Base-by-base conservation (phyloP, 306 rosid species). In the Quercus engelmannii region DNA sequence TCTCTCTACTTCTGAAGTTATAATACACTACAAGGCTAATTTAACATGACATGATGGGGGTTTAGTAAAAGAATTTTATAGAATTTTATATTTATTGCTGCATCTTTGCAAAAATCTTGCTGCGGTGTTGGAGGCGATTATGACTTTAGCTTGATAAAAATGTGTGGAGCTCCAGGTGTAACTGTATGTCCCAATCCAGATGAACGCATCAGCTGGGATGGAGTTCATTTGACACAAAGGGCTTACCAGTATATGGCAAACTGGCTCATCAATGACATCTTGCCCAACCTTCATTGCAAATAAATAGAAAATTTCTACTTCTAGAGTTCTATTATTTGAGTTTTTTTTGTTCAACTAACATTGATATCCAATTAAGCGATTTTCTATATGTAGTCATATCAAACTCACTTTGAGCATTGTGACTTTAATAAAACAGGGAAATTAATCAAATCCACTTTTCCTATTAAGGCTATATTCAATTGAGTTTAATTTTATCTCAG, bases 61-160 rank as follows among this genome's bases (percentile, higher is more conserved):
- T 13, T 26, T 26, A 62, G 30, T 59, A 10, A 59, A 10, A 20
- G 30, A 4, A 20, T 43, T 6, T 43, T 9, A 43, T 43, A 43
- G 30, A 4, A 20, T 43, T 6, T 43, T 9, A 43, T 43, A 43
- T 43, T 7, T 43, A 7, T 43, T n/a, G 33, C 59, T 8, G 20
- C n/a, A 7, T 79, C 74, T 3, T n/a, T 79, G 56, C 69, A 73
- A 80, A 80, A 80, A 58, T 67, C 76, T 51, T 80, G 79, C 6
- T 80, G 79, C 10, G 79, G 75, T 14, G 35, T 25, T 31, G 78
- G 78, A 73, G 76, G 84, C 1, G 61, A 41, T 17, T 74, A 80
- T 20, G 17, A 43, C 7, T 80, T 80, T 13, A 28, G 30, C 58
- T 58, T 43, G 5, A 4, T 5, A 41, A 18, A 74, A n/a, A 65